These are phyloP conservation scores for Pseudogymnoascus sp. DNA, from an alignment of 2,329 filamentous ascomycete genomes.

Conservation along the genomic window DNA sequence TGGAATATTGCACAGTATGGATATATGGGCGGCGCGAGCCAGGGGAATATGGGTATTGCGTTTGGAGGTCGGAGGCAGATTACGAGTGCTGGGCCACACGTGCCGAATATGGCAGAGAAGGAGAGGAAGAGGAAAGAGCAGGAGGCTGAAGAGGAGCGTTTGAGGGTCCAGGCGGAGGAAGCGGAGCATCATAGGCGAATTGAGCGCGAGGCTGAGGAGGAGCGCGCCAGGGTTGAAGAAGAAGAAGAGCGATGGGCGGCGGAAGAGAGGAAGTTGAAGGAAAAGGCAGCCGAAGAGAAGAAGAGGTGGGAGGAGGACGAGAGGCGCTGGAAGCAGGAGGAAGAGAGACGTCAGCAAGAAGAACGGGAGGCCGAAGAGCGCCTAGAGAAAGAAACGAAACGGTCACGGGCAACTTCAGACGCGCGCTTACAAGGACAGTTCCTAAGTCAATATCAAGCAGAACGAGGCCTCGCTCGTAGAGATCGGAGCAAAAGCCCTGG, in stretches of 20 bases:
- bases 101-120: slow-evolving; percentile 78
- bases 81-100: slow-evolving; percentile 67
- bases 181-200: slow-evolving; percentile 40
- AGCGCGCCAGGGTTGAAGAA: slow-evolving; percentile 51
- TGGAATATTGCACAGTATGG: slow-evolving; percentile 99
- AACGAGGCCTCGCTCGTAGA: slow-evolving; percentile 42
- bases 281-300: slow-evolving; percentile 58
- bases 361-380: slow-evolving; percentile 64
- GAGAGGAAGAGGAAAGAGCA: slow-evolving; percentile 55
- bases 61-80: slow-evolving; percentile 92
- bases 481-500: slow-evolving; percentile 32
- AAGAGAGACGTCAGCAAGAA: slow-evolving; percentile 61
- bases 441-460: slow-evolving; percentile 75
- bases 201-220: slow-evolving; percentile 49
- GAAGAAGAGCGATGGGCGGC: slow-evolving; percentile 61
- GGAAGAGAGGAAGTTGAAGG: slow-evolving; percentile 50
- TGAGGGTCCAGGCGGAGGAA: slow-evolving; percentile 46
- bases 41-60: slow-evolving; percentile 86
- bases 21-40: slow-evolving; percentile 94
- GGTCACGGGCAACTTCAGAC: slow-evolving; percentile 52
- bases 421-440: slow-evolving; percentile 70
- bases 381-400: slow-evolving; percentile 56
- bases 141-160: slow-evolving; percentile 50
- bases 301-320: slow-evolving; percentile 72
- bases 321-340: slow-evolving; percentile 65